phyloP scores from a whole-genome alignment of 2,329 filamentous ascomycete species.

The Fonsecaea nubica region DNA sequence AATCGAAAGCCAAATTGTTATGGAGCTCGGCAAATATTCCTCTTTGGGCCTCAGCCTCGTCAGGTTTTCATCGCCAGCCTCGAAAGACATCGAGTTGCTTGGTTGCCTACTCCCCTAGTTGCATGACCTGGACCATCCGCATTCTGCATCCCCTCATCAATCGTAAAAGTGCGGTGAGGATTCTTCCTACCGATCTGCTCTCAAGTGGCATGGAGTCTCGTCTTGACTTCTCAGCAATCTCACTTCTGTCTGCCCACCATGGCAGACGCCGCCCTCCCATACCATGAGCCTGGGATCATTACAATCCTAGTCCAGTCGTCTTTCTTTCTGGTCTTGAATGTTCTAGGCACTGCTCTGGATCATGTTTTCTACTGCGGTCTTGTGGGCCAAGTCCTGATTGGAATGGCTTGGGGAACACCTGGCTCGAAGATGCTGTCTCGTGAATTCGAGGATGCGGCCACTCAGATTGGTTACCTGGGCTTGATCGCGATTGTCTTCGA shows the following conservation, averaged over 20 bases:
- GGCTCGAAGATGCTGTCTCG: conserved; percentile 65
- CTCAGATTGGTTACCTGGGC: conserved; percentile 74
- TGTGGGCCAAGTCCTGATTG: conserved; percentile 73
- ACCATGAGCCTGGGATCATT: conserved; percentile 67
- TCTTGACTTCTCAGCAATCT: neutral
- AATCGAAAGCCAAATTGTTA: conserved; percentile 14
- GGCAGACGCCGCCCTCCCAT: conserved; percentile 47
- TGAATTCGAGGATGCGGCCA: conserved; percentile 61
- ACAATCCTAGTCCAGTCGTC: conserved; percentile 66
- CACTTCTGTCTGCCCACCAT: conserved; percentile 12
- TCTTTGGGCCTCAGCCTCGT: neutral
- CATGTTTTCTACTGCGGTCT: conserved; percentile 71
- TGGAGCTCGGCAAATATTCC: conserved; percentile 19
- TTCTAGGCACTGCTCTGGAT: conserved; percentile 64
- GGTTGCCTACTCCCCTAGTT: no score
- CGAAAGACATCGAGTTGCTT: neutral
- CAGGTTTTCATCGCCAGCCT: neutral
- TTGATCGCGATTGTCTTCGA: conserved; percentile 76
- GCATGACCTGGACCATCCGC: neutral
- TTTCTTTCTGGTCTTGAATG: conserved; percentile 69
- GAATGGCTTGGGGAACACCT: conserved; percentile 72
- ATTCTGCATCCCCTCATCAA: neutral
- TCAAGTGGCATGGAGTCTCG: conserved; percentile 1
- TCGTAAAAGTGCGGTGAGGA: neutral
- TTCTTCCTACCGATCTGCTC: neutral